phyloP scores from a whole-genome alignment of 345 rosid species.

The Salix arbutifolia region DNA sequence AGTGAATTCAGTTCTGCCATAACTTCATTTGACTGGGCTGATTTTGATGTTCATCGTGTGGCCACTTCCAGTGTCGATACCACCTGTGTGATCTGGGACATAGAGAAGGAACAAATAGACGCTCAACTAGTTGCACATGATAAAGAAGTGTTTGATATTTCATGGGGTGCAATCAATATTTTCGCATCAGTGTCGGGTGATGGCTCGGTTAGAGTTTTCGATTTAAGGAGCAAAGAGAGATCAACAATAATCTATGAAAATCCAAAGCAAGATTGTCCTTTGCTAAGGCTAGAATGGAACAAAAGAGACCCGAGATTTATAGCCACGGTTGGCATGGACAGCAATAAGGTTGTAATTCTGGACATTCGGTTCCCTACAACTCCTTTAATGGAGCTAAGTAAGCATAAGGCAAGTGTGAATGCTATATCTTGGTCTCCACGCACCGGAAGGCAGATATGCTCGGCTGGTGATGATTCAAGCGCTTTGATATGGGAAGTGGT shows the following conservation, averaged over 20 bases:
- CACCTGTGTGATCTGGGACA: slow-evolving; percentile 55
- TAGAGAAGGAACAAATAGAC: slow-evolving; percentile 39
- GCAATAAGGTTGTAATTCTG: slow-evolving; percentile 41
- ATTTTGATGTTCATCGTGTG: slow-evolving; percentile 38
- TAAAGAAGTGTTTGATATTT: slow-evolving; percentile 54
- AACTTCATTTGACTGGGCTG: slow-evolving; percentile 65
- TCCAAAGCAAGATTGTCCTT: slow-evolving; percentile 24
- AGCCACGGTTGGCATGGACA: slow-evolving; percentile 49
- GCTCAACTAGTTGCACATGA: slow-evolving; percentile 58
- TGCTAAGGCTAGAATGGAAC: slow-evolving; percentile 59
- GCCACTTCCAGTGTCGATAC: slow-evolving; percentile 46
- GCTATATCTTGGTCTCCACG: slow-evolving; percentile 49
- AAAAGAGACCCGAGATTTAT: slow-evolving; percentile 50
- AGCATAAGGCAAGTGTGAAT: slow-evolving; percentile 47
- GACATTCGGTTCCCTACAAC: slow-evolving; percentile 55
- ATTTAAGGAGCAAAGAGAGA: slow-evolving; percentile 51
- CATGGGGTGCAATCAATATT: slow-evolving; percentile 55
- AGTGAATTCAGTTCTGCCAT: slow-evolving; percentile 49
- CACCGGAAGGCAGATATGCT: slow-evolving; percentile 38
- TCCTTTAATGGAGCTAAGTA: slow-evolving; percentile 38
- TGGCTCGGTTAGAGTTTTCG: slow-evolving; percentile 58
- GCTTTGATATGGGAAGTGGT: slow-evolving; percentile 49
- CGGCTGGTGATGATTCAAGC: slow-evolving; percentile 51
- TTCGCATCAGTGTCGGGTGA: slow-evolving; percentile 59
- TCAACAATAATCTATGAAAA: slow-evolving; percentile 60